A percentile compares a stretch with the other conserved stretches of the same genome.
phyloP scores from a whole-genome alignment of 495 filamentous ascomycete genomes.

The Margaritispora aquatica region DNA sequence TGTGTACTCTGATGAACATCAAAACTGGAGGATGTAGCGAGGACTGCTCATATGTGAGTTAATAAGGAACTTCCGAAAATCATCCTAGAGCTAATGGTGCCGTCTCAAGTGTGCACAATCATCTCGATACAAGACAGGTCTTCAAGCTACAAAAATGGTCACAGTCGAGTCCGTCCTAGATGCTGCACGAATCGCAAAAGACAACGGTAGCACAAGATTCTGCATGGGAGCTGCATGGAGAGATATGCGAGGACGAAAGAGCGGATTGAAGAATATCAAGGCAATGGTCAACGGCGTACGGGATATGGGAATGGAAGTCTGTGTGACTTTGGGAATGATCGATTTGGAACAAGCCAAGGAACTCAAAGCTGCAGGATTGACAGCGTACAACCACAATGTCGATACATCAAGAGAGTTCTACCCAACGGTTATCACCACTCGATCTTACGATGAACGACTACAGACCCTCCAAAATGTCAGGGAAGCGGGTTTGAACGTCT shows the following conservation, averaged over 20 bases:
- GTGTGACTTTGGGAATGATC: constrained; percentile 87
- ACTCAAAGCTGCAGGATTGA: constrained; percentile 74
- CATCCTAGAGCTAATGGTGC: background rate
- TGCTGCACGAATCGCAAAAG: constrained; percentile 68
- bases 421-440: constrained; percentile 70
- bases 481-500: constrained; percentile 79
- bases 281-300: constrained; percentile 74
- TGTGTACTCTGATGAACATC: constrained; percentile 92
- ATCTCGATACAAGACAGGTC: constrained; percentile 68
- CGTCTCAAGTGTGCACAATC: constrained; percentile 62
- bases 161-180: constrained; percentile 70
- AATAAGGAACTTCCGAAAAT: background rate
- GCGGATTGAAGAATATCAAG: constrained; percentile 67
- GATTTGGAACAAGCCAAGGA: constrained; percentile 69
- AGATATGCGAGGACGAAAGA: constrained; percentile 85
- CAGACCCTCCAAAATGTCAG: constrained; percentile 67
- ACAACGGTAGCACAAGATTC: constrained; percentile 77
- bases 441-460: constrained; percentile 77
- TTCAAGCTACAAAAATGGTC: constrained; percentile 70
- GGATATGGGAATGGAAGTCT: constrained; percentile 77
- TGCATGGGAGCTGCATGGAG: constrained; percentile 91
- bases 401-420: constrained; percentile 85
- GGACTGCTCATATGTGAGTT: constrained; percentile 65
- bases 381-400: constrained; percentile 86
- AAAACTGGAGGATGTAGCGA: constrained; percentile 88